phyloP scores from a whole-genome alignment of 23 red algal species.

The Gracilaria vermiculophylla region DNA sequence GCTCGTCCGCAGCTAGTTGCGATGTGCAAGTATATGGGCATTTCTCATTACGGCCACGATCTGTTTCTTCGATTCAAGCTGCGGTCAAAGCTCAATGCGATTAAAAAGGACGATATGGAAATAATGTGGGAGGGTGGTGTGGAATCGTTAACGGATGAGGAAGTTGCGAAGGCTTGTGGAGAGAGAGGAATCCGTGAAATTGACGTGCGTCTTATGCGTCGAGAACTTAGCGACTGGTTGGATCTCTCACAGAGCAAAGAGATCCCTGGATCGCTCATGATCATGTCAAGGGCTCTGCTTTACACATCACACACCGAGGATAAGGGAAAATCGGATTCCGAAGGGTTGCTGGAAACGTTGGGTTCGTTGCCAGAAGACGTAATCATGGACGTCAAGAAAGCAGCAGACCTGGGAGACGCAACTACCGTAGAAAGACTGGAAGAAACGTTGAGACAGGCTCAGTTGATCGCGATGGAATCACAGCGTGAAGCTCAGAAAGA shows the following conservation, averaged over 20 bases:
- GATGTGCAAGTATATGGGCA: conserved; percentile 99
- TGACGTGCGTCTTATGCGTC: conserved; percentile 43
- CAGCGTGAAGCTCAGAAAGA: conserved; percentile 70
- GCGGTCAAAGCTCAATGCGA: conserved; percentile 78
- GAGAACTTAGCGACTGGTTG: conserved; percentile 88
- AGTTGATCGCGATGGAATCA: conserved; percentile 82
- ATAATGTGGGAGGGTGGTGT: conserved; percentile 99
- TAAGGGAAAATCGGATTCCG: conserved; percentile 3
- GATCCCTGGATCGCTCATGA: conserved; percentile 87
- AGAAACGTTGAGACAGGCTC: conserved; percentile 86
- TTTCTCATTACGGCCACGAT: conserved; percentile 86
- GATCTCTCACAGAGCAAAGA: conserved; percentile 94
- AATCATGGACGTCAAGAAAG: conserved; percentile 83
- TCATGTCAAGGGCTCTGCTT: conserved; percentile 90
- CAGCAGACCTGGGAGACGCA: conserved; percentile 55
- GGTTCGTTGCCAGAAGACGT: conserved; percentile 84
- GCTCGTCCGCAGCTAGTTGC: conserved; percentile 90
- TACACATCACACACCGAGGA: conserved; percentile 54
- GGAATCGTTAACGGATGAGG: conserved; percentile 88
- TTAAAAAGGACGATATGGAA: conserved; percentile 97
- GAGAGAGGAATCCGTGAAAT: conserved; percentile 89
- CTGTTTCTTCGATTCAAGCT: conserved; percentile 86
- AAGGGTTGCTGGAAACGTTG: conserved; percentile 80
- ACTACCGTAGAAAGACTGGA: conserved; percentile 79
- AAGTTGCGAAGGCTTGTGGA: conserved; percentile 90